Evolutionary conservation across 2,329 filamentous ascomycete species (phyloP), one percentile per base, ranked within the genome.

Genomic region (Escovopsis sp.): DNA sequence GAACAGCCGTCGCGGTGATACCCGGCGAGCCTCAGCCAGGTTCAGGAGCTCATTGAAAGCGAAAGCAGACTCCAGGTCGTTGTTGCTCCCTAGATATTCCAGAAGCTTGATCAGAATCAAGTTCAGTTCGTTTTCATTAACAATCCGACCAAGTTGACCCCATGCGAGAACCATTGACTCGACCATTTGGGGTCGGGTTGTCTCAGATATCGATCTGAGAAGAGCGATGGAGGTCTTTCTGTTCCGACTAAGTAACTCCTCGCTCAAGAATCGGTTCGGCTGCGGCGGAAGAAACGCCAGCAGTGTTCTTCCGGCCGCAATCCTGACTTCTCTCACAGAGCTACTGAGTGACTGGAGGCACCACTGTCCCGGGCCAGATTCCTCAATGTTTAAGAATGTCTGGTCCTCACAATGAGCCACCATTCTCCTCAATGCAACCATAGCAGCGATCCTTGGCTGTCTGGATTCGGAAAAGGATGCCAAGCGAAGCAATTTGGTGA

Each of bases 141-240:
- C 81, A 9, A 81, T 71, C 44, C 77, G 80, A 47, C 85, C 89
- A 39, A 94, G 69, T 55, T 86, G 81, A n/a, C 83, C 82, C 75
- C 89, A 87, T 12, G 85, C 82, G 61, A 91, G 68, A 44, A 96
- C 81, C 49, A 85, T 80, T 15, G 85, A 88, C 60, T 96, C 89
- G 40, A 87, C 80, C 37, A 88, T 64, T 46, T 77, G 70, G 5
- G 78, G 61, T 7, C 76, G 68, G 42, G 78, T 74, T 44, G 79
- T 80, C 38, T 85, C 80, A 1, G 82, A 85, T 10, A 93, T 68
- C 4, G 69, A 74, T 48, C 79, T 80, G 9, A 96, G 66, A 51
- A 84, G 75, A 28, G 81, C 74, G 6, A 95, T 67, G 2, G 76
- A 75, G 44, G 77, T 75, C 40, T 80, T 72, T 43, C 84, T 74